Percentiles rank a stretch among this genome's conserved stretches.
These are phyloP conservation scores for Cadophora sp. DNA, from an alignment of 2,329 filamentous ascomycete genomes.

Conservation along the genomic window DNA sequence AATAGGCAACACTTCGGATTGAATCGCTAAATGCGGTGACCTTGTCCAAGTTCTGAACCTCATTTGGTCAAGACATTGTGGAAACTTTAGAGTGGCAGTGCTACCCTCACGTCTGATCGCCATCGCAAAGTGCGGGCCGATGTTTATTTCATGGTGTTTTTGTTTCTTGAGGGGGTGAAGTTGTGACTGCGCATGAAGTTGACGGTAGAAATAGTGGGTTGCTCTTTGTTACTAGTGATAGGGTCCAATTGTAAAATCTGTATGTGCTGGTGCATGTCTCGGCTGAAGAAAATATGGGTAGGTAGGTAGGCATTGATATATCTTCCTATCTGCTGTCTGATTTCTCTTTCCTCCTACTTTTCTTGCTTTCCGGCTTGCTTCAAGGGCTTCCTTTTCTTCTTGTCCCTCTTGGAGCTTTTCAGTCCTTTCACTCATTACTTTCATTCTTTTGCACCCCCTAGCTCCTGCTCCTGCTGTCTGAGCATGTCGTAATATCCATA, in stretches of 20 bases:
- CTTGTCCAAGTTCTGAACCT: not conserved
- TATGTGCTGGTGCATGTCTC: not conserved
- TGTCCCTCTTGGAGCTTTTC: too few relatives aligned
- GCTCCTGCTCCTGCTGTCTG: not conserved
- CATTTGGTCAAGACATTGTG: not conserved
- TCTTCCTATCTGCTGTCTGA: not conserved
- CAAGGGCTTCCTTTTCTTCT: constrained; percentile 4
- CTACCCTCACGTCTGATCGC: not conserved
- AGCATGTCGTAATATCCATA: not conserved
- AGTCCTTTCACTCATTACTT: too few relatives aligned
- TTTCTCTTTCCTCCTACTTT: not conserved
- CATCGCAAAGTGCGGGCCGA: not conserved
- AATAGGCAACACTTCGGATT: not conserved
- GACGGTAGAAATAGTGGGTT: not conserved
- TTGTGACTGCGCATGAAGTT: not conserved
- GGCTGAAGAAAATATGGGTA: not conserved
- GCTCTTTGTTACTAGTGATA: not conserved
- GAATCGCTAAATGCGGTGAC: not conserved
- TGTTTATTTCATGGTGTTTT: not conserved
- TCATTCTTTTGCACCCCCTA: not conserved
- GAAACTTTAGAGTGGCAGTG: not conserved
- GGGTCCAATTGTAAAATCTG: not conserved
- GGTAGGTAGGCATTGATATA: not conserved
- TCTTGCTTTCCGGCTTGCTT: constrained; percentile 4
- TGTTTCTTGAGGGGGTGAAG: too few relatives aligned